A percentile compares a stretch with the other conserved stretches of the same genome.
These are phyloP conservation scores for Cryphonectria naterciae DNA, from an alignment of 2,329 filamentous ascomycete species.

Conservation along the genomic window DNA sequence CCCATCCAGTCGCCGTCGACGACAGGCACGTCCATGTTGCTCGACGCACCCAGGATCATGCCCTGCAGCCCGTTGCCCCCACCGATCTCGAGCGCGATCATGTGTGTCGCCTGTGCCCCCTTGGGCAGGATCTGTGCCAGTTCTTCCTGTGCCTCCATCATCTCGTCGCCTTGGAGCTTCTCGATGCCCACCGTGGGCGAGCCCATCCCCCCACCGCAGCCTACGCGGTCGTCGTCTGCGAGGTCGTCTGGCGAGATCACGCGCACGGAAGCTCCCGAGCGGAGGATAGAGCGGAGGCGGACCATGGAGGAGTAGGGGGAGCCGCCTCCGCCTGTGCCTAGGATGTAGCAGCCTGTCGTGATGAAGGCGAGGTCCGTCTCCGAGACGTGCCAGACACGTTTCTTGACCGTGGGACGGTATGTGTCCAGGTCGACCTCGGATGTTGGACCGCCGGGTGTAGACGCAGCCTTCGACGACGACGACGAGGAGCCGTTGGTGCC, in stretches of 20 bases:
- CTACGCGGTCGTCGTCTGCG: constrained; percentile 54
- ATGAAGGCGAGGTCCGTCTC: constrained; percentile 63
- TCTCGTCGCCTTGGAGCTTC: constrained; percentile 61
- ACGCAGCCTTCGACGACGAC: not conserved
- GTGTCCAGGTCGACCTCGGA: constrained; percentile 40
- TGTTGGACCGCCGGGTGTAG: not conserved
- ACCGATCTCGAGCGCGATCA: constrained; percentile 69
- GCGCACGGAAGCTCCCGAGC: constrained; percentile 52
- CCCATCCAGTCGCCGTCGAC: constrained; percentile 57
- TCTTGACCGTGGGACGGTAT: constrained; percentile 54
- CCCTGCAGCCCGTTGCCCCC: constrained; percentile 66
- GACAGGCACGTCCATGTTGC: constrained; percentile 54
- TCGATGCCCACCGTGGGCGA: constrained; percentile 65
- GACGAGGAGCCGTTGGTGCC: constrained; percentile 16
- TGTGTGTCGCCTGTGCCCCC: constrained; percentile 52
- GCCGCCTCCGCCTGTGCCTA: constrained; percentile 65
- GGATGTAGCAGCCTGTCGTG: constrained; percentile 61
- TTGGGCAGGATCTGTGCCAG: constrained; percentile 53
- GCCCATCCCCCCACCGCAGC: constrained; percentile 61
- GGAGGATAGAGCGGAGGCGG: constrained; percentile 54
- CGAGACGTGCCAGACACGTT: constrained; percentile 60
- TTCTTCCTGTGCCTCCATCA: constrained; percentile 54
- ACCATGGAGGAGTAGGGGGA: constrained; percentile 59
- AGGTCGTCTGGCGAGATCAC: constrained; percentile 57
- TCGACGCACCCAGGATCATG: constrained; percentile 58